These are phyloP conservation scores for Arthrobotrys conoides DNA, from an alignment of 2,329 filamentous ascomycete genomes.

Conservation along the genomic window DNA sequence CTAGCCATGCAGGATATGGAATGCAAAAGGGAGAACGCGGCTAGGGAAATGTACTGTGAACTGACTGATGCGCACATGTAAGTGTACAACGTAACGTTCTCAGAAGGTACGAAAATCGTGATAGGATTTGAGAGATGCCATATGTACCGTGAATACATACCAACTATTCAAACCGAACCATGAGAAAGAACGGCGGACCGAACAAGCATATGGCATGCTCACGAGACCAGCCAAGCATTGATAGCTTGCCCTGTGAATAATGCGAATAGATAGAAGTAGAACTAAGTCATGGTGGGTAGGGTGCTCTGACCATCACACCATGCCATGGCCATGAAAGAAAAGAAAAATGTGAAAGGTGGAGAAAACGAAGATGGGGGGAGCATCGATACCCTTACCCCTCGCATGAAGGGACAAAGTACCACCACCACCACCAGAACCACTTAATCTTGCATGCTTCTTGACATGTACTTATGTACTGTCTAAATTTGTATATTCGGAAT, in stretches of 20 bases:
- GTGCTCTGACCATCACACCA: slow-evolving; percentile 42
- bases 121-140: background rate
- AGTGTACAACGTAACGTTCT: slow-evolving; percentile 1
- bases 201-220: slow-evolving; percentile 23
- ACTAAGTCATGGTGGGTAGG: slow-evolving; percentile 2
- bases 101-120: slow-evolving; percentile 7
- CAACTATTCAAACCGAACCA: background rate
- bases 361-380: slow-evolving; percentile 28
- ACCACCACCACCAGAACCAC: background rate
- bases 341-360: slow-evolving; percentile 12
- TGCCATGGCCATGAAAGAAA: background rate
- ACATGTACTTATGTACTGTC: background rate
- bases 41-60: background rate
- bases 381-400: slow-evolving; percentile 45
- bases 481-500: slow-evolving; percentile 28
- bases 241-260: slow-evolving; percentile 14
- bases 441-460: slow-evolving; percentile 34
- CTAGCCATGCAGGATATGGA: background rate
- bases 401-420: slow-evolving; percentile 40
- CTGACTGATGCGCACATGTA: background rate
- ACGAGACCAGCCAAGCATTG: slow-evolving; percentile 27
- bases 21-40: slow-evolving; percentile 25
- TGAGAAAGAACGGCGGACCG: background rate
- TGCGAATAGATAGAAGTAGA: slow-evolving; percentile 12
- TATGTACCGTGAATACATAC: background rate